Evolutionary conservation across 1,139 yeast genomes (phyloP).

Genomic region (Geotrichum bryndzae): DNA sequence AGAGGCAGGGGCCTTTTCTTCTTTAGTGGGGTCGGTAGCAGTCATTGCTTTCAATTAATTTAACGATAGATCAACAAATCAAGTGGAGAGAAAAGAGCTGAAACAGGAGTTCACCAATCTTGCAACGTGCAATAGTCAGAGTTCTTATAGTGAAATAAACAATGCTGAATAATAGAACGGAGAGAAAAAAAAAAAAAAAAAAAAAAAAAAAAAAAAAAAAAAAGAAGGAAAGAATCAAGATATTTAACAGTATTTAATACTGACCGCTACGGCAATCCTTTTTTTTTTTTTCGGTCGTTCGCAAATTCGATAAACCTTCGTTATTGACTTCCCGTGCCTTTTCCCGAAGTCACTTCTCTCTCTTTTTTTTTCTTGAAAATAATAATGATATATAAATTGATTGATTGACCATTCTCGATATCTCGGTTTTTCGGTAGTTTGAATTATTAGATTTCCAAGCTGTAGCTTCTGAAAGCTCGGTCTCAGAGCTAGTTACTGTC

Average conservation of each 20-base stretch:
- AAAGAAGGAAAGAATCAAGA: not conserved
- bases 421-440: not conserved
- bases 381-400: no score
- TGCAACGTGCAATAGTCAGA: not conserved
- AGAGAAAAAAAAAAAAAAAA: not conserved
- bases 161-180: not conserved
- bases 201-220: not conserved
- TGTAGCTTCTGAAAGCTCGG: no score
- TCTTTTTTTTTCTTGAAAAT: no score
- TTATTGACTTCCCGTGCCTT: not conserved
- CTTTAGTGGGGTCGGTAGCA: not conserved
- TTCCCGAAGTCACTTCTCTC: no score
- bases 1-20: not conserved
- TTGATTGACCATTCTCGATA: no score
- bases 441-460: no score
- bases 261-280: not conserved
- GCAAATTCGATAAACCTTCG: not conserved
- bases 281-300: not conserved
- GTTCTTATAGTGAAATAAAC: not conserved
- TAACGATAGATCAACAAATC: not conserved
- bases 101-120: not conserved
- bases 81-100: not conserved
- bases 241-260: not conserved
- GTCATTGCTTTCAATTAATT: not conserved
- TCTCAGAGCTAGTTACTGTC: no score